Percentiles rank a stretch among this genome's conserved stretches.
These are phyloP conservation scores for Colletotrichum liriopes DNA, from an alignment of 2,329 filamentous ascomycete species.

Conservation along the genomic window DNA sequence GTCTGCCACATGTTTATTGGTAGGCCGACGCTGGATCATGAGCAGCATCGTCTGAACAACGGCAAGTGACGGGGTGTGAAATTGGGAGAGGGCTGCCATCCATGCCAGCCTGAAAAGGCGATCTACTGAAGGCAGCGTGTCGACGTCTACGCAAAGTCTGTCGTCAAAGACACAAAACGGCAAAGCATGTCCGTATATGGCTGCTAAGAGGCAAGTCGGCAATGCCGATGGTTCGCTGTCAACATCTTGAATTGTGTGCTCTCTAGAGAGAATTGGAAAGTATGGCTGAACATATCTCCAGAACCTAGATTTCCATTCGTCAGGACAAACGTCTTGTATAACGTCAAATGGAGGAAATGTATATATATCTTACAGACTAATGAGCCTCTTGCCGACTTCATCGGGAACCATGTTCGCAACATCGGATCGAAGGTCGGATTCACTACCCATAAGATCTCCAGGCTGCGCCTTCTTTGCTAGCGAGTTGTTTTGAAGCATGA, in stretches of 20 bases:
- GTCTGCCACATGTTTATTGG: conserved; percentile 34
- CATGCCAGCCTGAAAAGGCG: conserved; percentile 32
- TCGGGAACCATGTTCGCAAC: conserved; percentile 24
- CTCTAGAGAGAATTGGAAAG: conserved; percentile 24
- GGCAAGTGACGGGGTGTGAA: conserved; percentile 29
- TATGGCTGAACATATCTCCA: conserved; percentile 35
- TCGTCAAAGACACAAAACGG: conserved; percentile 36
- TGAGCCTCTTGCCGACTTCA: conserved; percentile 22
- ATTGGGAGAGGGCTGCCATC: conserved; percentile 21
- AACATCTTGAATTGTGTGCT: background rate
- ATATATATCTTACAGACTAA: conserved; percentile 15
- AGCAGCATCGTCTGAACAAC: conserved; percentile 34
- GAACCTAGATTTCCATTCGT: background rate
- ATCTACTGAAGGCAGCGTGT: conserved; percentile 29
- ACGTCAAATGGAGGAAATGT: background rate
- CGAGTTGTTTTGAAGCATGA: conserved; percentile 34
- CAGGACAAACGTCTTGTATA: background rate
- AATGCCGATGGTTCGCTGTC: conserved; percentile 15
- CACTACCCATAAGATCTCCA: background rate
- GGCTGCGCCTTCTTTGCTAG: conserved; percentile 31
- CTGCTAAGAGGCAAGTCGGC: conserved; percentile 15
- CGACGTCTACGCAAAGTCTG: conserved; percentile 24
- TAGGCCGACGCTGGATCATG: conserved; percentile 33
- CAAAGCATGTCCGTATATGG: conserved; percentile 28
- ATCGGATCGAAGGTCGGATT: conserved; percentile 14